Percentiles rank a stretch among this genome's conserved stretches.
phyloP scores from a whole-genome alignment of 257 asterid species.

The Nicotiana undulata region DNA sequence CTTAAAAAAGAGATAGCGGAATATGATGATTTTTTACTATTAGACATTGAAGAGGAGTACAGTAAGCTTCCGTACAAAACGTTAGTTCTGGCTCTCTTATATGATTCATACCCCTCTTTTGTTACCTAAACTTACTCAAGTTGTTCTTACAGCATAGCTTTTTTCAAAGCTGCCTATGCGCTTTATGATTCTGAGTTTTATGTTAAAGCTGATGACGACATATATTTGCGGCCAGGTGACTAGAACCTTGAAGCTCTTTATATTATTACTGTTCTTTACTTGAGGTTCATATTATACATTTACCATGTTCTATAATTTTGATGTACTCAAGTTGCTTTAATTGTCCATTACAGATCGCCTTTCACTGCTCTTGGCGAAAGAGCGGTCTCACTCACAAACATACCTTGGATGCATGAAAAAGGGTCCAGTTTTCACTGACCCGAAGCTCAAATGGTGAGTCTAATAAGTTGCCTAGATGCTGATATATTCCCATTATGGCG shows the following conservation, averaged over 20 bases:
- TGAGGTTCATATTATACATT: constrained; percentile 12
- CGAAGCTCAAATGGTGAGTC: constrained; percentile 91
- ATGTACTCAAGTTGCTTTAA: background rate
- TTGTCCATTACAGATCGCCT: constrained; percentile 57
- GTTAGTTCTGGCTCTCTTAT: constrained; percentile 47
- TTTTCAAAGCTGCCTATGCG: constrained; percentile 95
- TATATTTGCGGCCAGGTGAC: constrained; percentile 89
- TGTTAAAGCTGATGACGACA: constrained; percentile 98
- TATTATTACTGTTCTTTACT: background rate
- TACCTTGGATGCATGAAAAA: constrained; percentile 98
- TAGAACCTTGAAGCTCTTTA: constrained; percentile 7
- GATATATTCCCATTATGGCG: background rate
- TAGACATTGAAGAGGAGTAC: constrained; percentile 97
- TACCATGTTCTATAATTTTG: constrained; percentile 8
- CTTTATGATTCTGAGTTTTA: constrained; percentile 88
- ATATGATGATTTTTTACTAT: constrained; percentile 86
- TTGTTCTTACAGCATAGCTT: constrained; percentile 61
- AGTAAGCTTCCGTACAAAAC: constrained; percentile 99
- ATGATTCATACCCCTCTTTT: background rate
- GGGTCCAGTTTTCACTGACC: constrained; percentile 94
- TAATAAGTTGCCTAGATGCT: constrained; percentile 2
- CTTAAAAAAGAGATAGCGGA: constrained; percentile 69
- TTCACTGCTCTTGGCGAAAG: constrained; percentile 90
- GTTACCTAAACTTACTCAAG: constrained; percentile 20
- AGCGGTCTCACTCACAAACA: constrained; percentile 87